A percentile compares a stretch with the other conserved stretches of the same genome.
Evolutionary conservation across 768 basidiomycete genomes (phyloP).

Genomic region (Crucibulum laeve): DNA sequence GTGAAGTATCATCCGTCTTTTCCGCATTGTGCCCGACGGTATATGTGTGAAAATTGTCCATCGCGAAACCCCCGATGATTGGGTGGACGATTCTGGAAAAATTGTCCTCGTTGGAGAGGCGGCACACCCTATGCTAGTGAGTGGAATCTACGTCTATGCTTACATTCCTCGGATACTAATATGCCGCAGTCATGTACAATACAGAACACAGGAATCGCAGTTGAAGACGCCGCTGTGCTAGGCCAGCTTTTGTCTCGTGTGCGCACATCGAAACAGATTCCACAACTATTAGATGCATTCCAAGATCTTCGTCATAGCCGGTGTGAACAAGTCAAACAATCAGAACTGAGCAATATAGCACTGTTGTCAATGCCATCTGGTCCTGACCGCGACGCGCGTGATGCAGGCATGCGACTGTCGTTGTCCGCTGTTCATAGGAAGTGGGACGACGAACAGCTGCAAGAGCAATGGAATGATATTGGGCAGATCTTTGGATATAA

Average conservation of each 20-base stretch:
- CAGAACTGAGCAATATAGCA: slow-evolving; percentile 37
- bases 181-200: slow-evolving; percentile 40
- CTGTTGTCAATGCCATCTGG: slow-evolving; percentile 40
- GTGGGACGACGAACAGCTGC: slow-evolving; percentile 35
- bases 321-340: slow-evolving; percentile 34
- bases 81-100: slow-evolving; percentile 43
- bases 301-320: slow-evolving; percentile 48
- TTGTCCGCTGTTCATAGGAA: slow-evolving; percentile 14
- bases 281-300: slow-evolving; percentile 41
- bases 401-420: slow-evolving; percentile 29
- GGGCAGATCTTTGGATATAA: slow-evolving; percentile 45
- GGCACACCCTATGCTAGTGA: slow-evolving; percentile 48
- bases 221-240: slow-evolving; percentile 57
- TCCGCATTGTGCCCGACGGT: slow-evolving; percentile 26
- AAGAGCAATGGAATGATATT: slow-evolving; percentile 44
- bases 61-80: slow-evolving; percentile 35
- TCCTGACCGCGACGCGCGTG: slow-evolving; percentile 34
- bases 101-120: slow-evolving; percentile 51
- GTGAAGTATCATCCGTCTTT: slow-evolving; percentile 28
- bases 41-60: slow-evolving; percentile 31
- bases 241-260: slow-evolving; percentile 51
- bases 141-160: slow-evolving; percentile 13
- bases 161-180: neutral
- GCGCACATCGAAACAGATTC: slow-evolving; percentile 35
- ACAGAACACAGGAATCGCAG: slow-evolving; percentile 40